Evolutionary conservation across 495 filamentous ascomycete species (phyloP).

Genomic region (Daldinia grandis): DNA sequence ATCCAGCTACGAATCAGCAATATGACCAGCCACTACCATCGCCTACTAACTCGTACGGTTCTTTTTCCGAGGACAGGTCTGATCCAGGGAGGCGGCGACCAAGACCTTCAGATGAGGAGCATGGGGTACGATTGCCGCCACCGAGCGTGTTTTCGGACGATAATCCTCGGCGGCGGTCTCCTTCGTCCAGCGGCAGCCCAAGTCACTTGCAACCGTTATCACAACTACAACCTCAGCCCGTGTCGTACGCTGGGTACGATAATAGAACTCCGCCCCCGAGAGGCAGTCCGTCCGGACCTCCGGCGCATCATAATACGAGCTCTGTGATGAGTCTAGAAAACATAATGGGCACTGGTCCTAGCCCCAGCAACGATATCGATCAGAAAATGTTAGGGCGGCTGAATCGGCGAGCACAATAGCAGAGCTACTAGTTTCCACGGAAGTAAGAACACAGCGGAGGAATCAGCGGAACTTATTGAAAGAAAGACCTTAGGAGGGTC

Average conservation of each 20-base stretch:
- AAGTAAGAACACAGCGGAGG: constrained; percentile 22
- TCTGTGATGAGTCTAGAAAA: constrained; percentile 58
- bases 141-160: constrained; percentile 55
- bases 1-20: constrained; percentile 39
- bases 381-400: constrained; percentile 54
- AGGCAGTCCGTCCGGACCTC: constrained; percentile 40
- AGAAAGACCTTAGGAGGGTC: not conserved
- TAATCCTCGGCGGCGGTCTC: constrained; percentile 56
- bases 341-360: constrained; percentile 47
- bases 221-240: constrained; percentile 41
- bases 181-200: constrained; percentile 53
- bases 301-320: constrained; percentile 38
- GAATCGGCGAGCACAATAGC: constrained; percentile 35
- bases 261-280: constrained; percentile 40
- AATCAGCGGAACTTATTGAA: constrained; percentile 3
- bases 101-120: constrained; percentile 54
- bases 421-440: constrained; percentile 3
- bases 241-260: constrained; percentile 38
- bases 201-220: constrained; percentile 49
- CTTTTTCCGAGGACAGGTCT: constrained; percentile 43
- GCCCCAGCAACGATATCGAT: constrained; percentile 51
- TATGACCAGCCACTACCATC: constrained; percentile 51
- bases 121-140: constrained; percentile 54
- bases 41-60: constrained; percentile 42
- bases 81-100: constrained; percentile 46